Base-by-base conservation (phyloP, 1,284 basidiomycete genomes). In the Trametes pubescens region DNA sequence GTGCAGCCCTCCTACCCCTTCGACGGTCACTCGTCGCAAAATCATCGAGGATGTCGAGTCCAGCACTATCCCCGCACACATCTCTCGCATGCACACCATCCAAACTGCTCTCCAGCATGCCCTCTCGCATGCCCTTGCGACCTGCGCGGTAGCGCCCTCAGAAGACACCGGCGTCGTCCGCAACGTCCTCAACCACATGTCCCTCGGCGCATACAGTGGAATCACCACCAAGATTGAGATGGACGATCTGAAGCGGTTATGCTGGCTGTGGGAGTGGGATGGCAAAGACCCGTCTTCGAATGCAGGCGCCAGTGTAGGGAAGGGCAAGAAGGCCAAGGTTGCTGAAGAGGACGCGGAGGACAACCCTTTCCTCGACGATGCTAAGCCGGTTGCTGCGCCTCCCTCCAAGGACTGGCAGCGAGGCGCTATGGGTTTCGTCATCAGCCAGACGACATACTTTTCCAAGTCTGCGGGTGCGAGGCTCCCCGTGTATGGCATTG, bases 221-320 rank as follows among this genome's bases (percentile, higher is more conserved):
- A 78, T 93, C 47, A 79, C 84, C 0, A 82, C 86, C 7, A 84
- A 84, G 61, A 88, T 92, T 67, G 82, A 85, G 32, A 65, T 86
- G 24, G 84, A 89, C 57, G 92, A 92, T 71, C 80, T 94, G 48
- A 84, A 80, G 65, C 83, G 89, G 62, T 80, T 94, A 14, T 93
- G 92, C 75, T 94, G 92, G 92, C 66, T 94, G n/a, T 93, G 92
- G 91, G 92, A 94, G 73, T 94, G 92, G 92, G 86, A 92, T 70
- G 83, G 84, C 10, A 78, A 83, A 57, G 62, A 78, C 1, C 66
- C 83, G 5, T 78, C 80, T 21, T 29, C 62, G 22, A 43, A 54
- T 47, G 56, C 62, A 21, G 24, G 43, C 16, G 9, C 18, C 37
- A 63, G 69, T 10, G 48, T 46, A 14, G 32, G 61, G 6, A 67